phyloP scores from a whole-genome alignment of 1,139 yeast genomes.

The Saccharomyces pastorianus region DNA sequence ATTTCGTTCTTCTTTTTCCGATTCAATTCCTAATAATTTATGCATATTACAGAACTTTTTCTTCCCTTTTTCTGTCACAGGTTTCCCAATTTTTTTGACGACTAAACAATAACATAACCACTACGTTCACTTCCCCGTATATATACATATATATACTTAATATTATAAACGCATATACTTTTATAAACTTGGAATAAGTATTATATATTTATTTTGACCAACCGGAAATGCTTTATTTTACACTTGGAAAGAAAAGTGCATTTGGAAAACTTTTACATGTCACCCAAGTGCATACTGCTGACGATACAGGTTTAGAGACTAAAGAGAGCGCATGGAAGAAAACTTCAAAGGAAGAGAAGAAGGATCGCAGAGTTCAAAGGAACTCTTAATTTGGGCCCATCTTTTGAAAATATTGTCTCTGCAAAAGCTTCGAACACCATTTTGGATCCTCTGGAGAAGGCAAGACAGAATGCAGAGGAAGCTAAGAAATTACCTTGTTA shows the following conservation, averaged over 20 bases:
- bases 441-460: no score
- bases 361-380: no score
- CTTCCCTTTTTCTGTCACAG: neutral
- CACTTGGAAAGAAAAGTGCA: neutral
- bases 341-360: no score
- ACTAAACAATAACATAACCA: neutral
- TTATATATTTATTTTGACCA: neutral
- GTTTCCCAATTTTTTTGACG: neutral
- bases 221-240: neutral
- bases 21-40: neutral
- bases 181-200: neutral
- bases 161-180: neutral
- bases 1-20: neutral
- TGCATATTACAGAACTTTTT: neutral
- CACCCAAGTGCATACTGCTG: neutral
- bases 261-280: slow-evolving; percentile 4
- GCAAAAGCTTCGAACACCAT: no score
- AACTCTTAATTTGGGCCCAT: no score
- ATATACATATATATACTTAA: neutral
- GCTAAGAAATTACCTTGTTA: no score
- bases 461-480: no score
- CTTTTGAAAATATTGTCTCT: no score
- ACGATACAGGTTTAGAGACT: neutral
- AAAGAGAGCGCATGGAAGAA: neutral
- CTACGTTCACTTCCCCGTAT: neutral